These are phyloP conservation scores for Colletotrichum australisinense DNA, from an alignment of 2,329 filamentous ascomycete species.

Conservation along the genomic window DNA sequence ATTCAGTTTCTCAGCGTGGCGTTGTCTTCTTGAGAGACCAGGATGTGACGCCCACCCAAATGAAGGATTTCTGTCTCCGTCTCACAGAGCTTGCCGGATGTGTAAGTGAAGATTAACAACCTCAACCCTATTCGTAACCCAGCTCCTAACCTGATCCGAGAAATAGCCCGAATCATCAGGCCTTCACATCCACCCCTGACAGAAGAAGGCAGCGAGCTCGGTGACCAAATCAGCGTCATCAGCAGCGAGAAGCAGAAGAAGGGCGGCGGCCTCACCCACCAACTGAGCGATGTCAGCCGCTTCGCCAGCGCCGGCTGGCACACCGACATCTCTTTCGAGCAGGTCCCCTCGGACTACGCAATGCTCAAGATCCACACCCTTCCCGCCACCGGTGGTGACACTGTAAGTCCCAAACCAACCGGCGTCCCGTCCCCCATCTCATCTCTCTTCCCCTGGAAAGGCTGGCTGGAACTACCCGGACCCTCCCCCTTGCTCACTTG, in stretches of 20 bases:
- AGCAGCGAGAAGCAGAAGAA: conserved; percentile 67
- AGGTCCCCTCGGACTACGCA: conserved; percentile 57
- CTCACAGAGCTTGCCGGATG: conserved; percentile 47
- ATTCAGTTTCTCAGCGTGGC: conserved; percentile 48
- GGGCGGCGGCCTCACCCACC: conserved; percentile 62
- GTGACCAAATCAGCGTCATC: conserved; percentile 68
- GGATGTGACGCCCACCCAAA: conserved; percentile 48
- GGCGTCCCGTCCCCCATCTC: not conserved
- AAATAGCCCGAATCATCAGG: conserved; percentile 56
- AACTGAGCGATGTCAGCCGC: conserved; percentile 60
- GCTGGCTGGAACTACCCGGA: too few species aligned
- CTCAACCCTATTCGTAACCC: not conserved
- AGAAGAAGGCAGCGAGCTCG: conserved; percentile 62
- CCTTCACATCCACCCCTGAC: conserved; percentile 66
- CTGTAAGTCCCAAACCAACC: conserved; percentile 39
- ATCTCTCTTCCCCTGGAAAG: not conserved
- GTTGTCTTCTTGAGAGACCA: conserved; percentile 52
- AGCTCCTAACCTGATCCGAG: conserved; percentile 9
- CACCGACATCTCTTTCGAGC: conserved; percentile 55
- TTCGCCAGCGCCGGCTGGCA: conserved; percentile 53
- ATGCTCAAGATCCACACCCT: conserved; percentile 58
- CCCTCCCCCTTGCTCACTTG: not conserved
- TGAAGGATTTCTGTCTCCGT: conserved; percentile 51
- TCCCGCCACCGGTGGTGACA: conserved; percentile 55
- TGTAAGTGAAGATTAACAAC: conserved; percentile 19